Percentiles rank a stretch among this genome's conserved stretches.
Conservation (phyloP, 352 stramenopile species). For the Globisporangium splendens region DNA sequence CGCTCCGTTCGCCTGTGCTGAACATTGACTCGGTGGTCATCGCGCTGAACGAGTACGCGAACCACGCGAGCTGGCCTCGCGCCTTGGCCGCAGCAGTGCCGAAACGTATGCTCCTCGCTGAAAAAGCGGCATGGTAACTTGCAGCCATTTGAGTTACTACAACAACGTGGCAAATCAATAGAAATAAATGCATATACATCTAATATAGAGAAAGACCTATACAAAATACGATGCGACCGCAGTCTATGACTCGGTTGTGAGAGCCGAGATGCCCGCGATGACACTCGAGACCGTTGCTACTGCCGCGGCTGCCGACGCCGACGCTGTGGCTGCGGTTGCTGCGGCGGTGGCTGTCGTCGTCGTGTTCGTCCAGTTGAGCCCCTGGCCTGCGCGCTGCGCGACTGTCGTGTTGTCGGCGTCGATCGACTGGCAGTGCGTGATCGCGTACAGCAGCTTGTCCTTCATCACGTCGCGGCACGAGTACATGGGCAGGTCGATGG, state of each 20-base stretch:
- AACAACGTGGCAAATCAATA: too few species aligned
- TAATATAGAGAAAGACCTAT: constrained; percentile 10
- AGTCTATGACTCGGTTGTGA: neutral
- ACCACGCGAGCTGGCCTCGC: constrained; percentile 59
- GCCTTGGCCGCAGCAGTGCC: constrained; percentile 59
- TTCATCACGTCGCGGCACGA: constrained; percentile 71
- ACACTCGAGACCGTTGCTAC: constrained; percentile 60
- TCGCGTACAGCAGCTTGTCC: constrained; percentile 85
- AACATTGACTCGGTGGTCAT: constrained; percentile 82
- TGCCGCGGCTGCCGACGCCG: constrained; percentile 23
- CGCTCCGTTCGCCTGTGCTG: constrained; percentile 58
- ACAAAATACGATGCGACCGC: neutral
- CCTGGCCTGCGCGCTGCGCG: constrained; percentile 81
- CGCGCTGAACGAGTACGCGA: constrained; percentile 64
- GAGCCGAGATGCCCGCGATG: constrained; percentile 43
- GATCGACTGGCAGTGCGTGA: constrained; percentile 86
- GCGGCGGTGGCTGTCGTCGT: constrained; percentile 17
- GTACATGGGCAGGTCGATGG: constrained; percentile 81
- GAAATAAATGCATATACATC: neutral
- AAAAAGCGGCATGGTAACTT: constrained; percentile 4
- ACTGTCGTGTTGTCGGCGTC: constrained; percentile 88
- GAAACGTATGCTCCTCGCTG: constrained; percentile 32
- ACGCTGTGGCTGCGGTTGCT: neutral
- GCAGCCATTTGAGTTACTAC: too few species aligned
- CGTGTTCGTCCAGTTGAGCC: constrained; percentile 79